Conservation (phyloP, 192 early-diverging fungal species). For the Cladochytrium replicatum region DNA sequence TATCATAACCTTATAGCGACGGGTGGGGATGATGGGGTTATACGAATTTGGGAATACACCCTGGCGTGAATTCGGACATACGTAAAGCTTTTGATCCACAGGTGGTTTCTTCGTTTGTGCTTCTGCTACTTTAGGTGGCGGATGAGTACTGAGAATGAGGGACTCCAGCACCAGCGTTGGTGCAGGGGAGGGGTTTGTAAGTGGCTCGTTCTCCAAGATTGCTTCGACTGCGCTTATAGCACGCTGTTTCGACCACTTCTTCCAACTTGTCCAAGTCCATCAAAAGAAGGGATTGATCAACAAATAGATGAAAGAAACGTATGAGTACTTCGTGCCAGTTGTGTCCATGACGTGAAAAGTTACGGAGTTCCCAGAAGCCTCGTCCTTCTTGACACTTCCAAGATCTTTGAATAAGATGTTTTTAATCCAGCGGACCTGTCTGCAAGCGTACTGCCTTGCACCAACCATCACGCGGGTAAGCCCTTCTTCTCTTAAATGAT, state of each 20-base stretch:
- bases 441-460: constrained; percentile 80
- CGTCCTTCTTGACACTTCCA: constrained; percentile 13
- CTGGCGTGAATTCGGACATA: too few species aligned
- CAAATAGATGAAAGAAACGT: neutral
- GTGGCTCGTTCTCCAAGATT: too few species aligned
- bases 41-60: constrained; percentile 75
- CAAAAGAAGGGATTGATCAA: neutral
- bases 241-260: neutral
- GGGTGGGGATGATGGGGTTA: constrained; percentile 82
- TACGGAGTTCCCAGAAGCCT: neutral
- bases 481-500: constrained; percentile 39
- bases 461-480: constrained; percentile 74
- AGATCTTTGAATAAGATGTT: constrained; percentile 59
- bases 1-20: constrained; percentile 61
- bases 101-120: too few species aligned
- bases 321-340: neutral
- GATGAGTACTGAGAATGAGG: too few species aligned
- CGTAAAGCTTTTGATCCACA: too few species aligned
- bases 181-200: too few species aligned
- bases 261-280: constrained; percentile 1
- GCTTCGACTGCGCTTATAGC: neutral
- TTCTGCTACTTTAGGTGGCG: too few species aligned
- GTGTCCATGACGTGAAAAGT: constrained; percentile 1
- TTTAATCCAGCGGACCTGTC: constrained; percentile 71
- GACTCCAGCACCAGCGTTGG: too few species aligned